phyloP scores from a whole-genome alignment of 768 basidiomycete species.

The Piloderma croceum region DNA sequence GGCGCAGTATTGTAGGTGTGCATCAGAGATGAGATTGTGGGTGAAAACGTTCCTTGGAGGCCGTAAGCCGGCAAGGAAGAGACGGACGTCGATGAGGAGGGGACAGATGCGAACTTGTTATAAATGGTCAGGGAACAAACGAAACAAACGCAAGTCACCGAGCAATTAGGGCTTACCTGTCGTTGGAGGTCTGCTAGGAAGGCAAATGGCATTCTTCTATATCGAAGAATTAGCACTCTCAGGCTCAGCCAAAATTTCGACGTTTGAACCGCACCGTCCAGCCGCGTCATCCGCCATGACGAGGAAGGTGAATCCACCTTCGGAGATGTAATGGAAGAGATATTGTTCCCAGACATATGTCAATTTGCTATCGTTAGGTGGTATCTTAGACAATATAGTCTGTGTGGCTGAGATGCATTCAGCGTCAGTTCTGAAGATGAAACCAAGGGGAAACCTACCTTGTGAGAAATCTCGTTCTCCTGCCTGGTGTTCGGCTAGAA shows the following conservation, averaged over 20 bases:
- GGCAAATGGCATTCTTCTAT: conserved; percentile 86
- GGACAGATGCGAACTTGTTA: conserved; percentile 54
- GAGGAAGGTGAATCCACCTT: conserved; percentile 80
- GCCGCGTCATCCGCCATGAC: conserved; percentile 94
- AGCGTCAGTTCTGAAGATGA: neutral
- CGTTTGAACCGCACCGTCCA: conserved; percentile 56
- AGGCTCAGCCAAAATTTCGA: conserved; percentile 1
- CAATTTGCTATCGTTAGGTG: conserved; percentile 76
- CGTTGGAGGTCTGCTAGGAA: conserved; percentile 85
- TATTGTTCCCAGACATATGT: conserved; percentile 92
- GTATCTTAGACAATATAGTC: conserved; percentile 91
- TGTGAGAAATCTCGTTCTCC: conserved; percentile 85
- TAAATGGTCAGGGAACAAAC: conserved; percentile 7
- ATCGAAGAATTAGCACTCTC: conserved; percentile 3
- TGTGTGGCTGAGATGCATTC: conserved; percentile 53
- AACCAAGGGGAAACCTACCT: conserved; percentile 41
- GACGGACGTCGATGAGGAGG: conserved; percentile 54
- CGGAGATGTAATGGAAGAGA: conserved; percentile 90
- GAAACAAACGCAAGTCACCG: conserved; percentile 10
- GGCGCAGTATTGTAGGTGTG: conserved; percentile 86
- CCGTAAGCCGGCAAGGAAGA: conserved; percentile 49
- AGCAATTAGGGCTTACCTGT: conserved; percentile 39
- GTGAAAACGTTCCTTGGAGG: conserved; percentile 67
- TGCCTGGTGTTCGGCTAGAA: conserved; percentile 83
- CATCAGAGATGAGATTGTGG: conserved; percentile 69